These are phyloP conservation scores for Chaetomium cochliodes DNA, from an alignment of 495 filamentous ascomycete species.

Conservation along the genomic window DNA sequence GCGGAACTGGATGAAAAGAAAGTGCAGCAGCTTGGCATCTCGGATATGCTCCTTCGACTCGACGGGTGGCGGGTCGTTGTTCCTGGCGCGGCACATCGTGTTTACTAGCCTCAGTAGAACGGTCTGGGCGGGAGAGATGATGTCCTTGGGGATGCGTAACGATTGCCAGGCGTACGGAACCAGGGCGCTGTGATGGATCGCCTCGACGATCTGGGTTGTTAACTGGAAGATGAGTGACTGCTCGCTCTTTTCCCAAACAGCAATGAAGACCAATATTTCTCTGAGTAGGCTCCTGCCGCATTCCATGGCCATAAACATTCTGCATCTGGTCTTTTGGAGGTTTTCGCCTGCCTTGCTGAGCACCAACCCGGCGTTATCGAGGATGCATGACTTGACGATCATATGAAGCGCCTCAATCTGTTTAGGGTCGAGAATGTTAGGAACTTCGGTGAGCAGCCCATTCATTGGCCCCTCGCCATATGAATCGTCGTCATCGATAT, in stretches of 20 bases:
- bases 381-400: slow-evolving; percentile 88
- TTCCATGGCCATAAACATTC: slow-evolving; percentile 81
- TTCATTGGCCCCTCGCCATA: slow-evolving; percentile 81
- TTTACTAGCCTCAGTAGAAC: slow-evolving; percentile 87
- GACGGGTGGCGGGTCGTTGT: slow-evolving; percentile 58
- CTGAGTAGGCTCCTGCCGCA: slow-evolving; percentile 83
- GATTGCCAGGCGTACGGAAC: slow-evolving; percentile 87
- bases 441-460: slow-evolving; percentile 85
- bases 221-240: slow-evolving; percentile 91
- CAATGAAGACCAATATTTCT: slow-evolving; percentile 91
- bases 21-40: slow-evolving; percentile 67
- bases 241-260: slow-evolving; percentile 91
- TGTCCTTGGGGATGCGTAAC: slow-evolving; percentile 89
- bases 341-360: slow-evolving; percentile 61
- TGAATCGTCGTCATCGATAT: slow-evolving; percentile 76
- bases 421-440: slow-evolving; percentile 86
- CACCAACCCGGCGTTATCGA: slow-evolving; percentile 61
- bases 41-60: slow-evolving; percentile 49
- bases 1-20: slow-evolving; percentile 87
- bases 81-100: slow-evolving; percentile 72
- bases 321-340: slow-evolving; percentile 80
- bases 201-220: slow-evolving; percentile 92
- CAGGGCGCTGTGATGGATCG: slow-evolving; percentile 79
- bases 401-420: slow-evolving; percentile 94
- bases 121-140: slow-evolving; percentile 90